Base-by-base conservation (phyloP, 2,329 filamentous ascomycete genomes). In the Exophiala alcalophila region DNA sequence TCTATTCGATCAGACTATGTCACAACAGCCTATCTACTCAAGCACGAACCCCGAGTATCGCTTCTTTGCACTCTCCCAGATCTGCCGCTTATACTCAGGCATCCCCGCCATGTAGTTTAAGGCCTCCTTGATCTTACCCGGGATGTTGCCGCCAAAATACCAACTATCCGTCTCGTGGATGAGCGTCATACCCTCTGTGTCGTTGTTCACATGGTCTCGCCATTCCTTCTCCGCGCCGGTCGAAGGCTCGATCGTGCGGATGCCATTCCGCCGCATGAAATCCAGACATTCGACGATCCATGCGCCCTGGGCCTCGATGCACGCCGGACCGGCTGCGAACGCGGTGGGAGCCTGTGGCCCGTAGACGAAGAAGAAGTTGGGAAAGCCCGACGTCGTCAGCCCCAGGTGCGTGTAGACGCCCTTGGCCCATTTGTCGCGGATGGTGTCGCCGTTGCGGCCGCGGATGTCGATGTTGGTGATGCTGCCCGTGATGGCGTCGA, bases 141-240 rank as follows among this genome's bases (percentile, higher is more conserved):
- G 75, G 3, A 78, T 65, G 27, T 66, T 77, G 0, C 66, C 69
- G 2, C 78, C 77, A 70, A 78, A 76, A 48, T 77, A 80, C 29
- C 71, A 44, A 15, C 41, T 39, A 14, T 40, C 14, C 2, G 18
- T 28, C n/a, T 44, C 35, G 16, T 10, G 12, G 10, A 44, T 31
- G 4, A 44, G 19, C 5, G 15, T 23, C 15, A 37, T 26, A 6
- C 19, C 25, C 9, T 15, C 25, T 4, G 12, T 26, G 4, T 31
- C 43, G 11, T 36, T 41, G 11, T 36, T 41, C 18, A 36, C 32
- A 16, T 35, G 36, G 2, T 29, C 30, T 26, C 40, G 12, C 44
- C 44, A 48, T 10, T 44, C 20, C 9, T 30, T 24, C 25, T 44
- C 44, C 5, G 33, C 32, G 11, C 36, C 40, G 14, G n/a, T n/a